These are phyloP conservation scores for Termitomyces sp. DNA, from an alignment of 768 basidiomycete genomes.

Conservation along the genomic window DNA sequence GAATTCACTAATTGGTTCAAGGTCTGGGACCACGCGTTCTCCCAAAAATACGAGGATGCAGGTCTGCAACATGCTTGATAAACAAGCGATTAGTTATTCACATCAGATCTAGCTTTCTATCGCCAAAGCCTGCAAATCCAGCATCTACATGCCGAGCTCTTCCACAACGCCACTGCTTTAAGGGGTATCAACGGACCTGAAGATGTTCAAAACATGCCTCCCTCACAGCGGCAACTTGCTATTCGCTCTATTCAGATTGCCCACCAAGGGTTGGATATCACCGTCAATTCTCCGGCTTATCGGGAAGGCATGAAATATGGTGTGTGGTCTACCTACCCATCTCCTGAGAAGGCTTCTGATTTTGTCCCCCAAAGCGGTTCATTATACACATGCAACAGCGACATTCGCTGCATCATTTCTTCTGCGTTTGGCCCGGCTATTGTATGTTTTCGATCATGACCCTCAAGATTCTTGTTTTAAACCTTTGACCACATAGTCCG, in stretches of 20 bases:
- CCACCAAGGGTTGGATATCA: constrained; percentile 74
- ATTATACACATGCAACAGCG: constrained; percentile 87
- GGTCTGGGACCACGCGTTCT: constrained; percentile 75
- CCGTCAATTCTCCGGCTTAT: constrained; percentile 78
- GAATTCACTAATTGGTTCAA: constrained; percentile 82
- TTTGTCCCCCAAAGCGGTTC: constrained; percentile 52
- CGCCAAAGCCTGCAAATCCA: constrained; percentile 85
- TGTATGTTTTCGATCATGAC: constrained; percentile 43
- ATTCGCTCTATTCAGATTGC: constrained; percentile 82
- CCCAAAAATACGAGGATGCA: constrained; percentile 78
- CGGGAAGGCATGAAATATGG: constrained; percentile 91
- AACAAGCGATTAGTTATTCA: background rate
- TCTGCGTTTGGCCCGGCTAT: constrained; percentile 78
- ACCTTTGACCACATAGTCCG: constrained; percentile 44
- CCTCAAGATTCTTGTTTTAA: constrained; percentile 1
- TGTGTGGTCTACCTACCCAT: constrained; percentile 24
- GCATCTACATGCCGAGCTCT: constrained; percentile 79
- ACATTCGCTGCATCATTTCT: constrained; percentile 92
- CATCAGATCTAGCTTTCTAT: constrained; percentile 59
- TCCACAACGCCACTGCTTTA: constrained; percentile 79
- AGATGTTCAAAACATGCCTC: constrained; percentile 81
- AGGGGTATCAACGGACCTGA: constrained; percentile 80
- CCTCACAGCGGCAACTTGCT: constrained; percentile 72
- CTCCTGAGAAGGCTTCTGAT: background rate
- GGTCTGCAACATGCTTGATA: constrained; percentile 34